Evolutionary conservation across 129 eudicot species (phyloP).

Genomic region (Smallanthus sonchifolius): DNA sequence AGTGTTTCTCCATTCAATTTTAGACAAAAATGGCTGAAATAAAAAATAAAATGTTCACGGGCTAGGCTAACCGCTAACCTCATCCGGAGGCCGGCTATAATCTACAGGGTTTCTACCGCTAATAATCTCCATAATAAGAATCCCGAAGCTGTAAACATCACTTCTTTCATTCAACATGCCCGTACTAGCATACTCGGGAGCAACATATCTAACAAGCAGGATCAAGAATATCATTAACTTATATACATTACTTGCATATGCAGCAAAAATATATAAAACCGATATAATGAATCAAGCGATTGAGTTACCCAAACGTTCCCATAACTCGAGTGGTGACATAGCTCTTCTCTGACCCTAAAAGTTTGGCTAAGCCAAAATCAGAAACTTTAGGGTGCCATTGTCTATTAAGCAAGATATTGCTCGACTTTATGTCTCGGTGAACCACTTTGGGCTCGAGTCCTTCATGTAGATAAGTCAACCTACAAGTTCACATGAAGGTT

Average conservation of each 20-base stretch:
- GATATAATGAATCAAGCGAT: not conserved
- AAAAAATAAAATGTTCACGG: not conserved
- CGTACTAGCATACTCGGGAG: constrained; percentile 96
- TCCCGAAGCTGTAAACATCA: constrained; percentile 91
- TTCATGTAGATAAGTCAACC: constrained; percentile 88
- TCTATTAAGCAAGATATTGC: constrained; percentile 76
- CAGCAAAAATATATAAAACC: not conserved
- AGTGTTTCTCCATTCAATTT: not conserved
- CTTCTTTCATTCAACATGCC: constrained; percentile 95
- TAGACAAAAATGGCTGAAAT: not conserved
- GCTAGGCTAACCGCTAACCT: constrained; percentile 67
- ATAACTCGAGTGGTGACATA: constrained; percentile 40
- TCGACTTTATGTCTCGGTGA: constrained; percentile 85
- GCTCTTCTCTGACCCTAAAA: constrained; percentile 55
- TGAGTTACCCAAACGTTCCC: constrained; percentile 41
- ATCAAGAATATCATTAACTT: constrained; percentile 1
- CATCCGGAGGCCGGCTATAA: constrained; percentile 80
- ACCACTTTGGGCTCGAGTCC: constrained; percentile 93
- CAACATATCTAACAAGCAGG: constrained; percentile 57
- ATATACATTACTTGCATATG: not conserved
- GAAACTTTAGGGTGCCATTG: constrained; percentile 84
- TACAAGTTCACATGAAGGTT: constrained; percentile 25
- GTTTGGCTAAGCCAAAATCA: constrained; percentile 81
- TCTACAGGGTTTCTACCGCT: constrained; percentile 90
- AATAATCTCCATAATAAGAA: constrained; percentile 84